Evolutionary conservation across 176 grass and related monocot genomes (phyloP), one percentile per base, ranked within the genome.

Genomic region (Panicum miliaceum): DNA sequence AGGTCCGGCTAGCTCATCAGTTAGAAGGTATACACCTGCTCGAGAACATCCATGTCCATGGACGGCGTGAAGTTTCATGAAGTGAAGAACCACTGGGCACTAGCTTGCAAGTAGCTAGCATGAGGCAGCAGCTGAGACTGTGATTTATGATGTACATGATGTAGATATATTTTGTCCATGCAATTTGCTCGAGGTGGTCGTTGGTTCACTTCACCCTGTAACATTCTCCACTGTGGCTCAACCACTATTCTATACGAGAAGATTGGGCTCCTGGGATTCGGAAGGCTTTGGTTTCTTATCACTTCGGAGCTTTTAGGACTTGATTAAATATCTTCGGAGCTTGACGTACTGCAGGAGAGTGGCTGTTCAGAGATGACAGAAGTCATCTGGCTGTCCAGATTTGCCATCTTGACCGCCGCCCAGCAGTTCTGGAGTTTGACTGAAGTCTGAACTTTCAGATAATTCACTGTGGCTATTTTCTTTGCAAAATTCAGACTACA

Each of bases 141-240:
- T 84, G 74, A 82, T 53, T 73, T 88, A 51, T 51, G 78, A 15
- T 90, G 91, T 90, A 93, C 50, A 93, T 90, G 85, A 56, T 93
- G 91, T 93, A 90, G 71, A 93, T 90, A 93, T 90, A 87, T 87
- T 90, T 87, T 87, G 60, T 80, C 73, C 88, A 77, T 78, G 70
- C 56, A 50, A 59, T 82, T 86, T 78, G 68, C 84, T 78, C 38
- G 73, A 65, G 73, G 73, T 82, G 69, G 77, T n/a, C n/a, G n/a
- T 36, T 84, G 78, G 48, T 38, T 58, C 73, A 58, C 65, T 87
- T 87, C 78, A 75, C 79, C 73, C 60, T 90, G 85, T 84, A 80
- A 56, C 68, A 80, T 84, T 75, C 84, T 87, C 68, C 84, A 61
- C 63, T 13, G 61, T 80, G 60, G 58, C 36, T 84, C 68, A 68